A percentile compares a stretch with the other conserved stretches of the same genome.
Conservation (phyloP, 2,329 filamentous ascomycete species). For the Cercospora zeina region DNA sequence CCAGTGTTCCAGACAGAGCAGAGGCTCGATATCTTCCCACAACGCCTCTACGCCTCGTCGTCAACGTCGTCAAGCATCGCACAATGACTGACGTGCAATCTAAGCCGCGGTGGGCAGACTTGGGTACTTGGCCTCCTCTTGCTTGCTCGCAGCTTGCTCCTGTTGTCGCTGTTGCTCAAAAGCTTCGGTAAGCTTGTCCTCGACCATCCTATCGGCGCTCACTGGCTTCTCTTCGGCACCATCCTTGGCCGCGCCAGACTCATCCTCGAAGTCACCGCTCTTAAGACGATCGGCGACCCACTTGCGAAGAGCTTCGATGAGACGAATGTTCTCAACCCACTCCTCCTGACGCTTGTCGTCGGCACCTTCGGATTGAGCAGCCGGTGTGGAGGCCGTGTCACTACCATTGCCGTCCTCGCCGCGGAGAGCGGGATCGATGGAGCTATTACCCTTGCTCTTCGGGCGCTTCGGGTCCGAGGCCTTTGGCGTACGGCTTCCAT, state of each 20-base stretch:
- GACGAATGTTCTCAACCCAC: slow-evolving; percentile 66
- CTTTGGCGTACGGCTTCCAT: slow-evolving; percentile 41
- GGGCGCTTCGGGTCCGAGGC: slow-evolving; percentile 32
- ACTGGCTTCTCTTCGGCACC: slow-evolving; percentile 26
- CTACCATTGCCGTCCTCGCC: slow-evolving; percentile 36
- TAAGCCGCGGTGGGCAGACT: slow-evolving; percentile 27
- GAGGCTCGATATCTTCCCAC: slow-evolving; percentile 17
- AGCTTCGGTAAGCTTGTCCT: slow-evolving; percentile 31
- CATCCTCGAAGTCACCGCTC: slow-evolving; percentile 52
- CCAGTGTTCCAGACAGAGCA: slow-evolving; percentile 15
- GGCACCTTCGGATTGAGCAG: slow-evolving; percentile 34
- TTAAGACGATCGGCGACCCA: slow-evolving; percentile 59
- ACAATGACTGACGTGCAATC: neutral
- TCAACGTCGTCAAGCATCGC: slow-evolving; percentile 19
- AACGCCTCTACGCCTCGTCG: slow-evolving; percentile 21
- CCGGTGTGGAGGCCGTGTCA: slow-evolving; percentile 34
- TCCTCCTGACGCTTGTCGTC: slow-evolving; percentile 53
- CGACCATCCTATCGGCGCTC: slow-evolving; percentile 30
- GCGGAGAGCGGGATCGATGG: slow-evolving; percentile 43
- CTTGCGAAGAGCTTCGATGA: slow-evolving; percentile 60
- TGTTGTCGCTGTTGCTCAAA: slow-evolving; percentile 25
- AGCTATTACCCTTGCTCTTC: slow-evolving; percentile 39
- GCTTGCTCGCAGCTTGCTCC: slow-evolving; percentile 16
- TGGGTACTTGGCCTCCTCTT: slow-evolving; percentile 27
- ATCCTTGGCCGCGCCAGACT: slow-evolving; percentile 22